These are phyloP conservation scores for Quercus tomentella DNA, from an alignment of 331 rosid species.

Conservation along the genomic window DNA sequence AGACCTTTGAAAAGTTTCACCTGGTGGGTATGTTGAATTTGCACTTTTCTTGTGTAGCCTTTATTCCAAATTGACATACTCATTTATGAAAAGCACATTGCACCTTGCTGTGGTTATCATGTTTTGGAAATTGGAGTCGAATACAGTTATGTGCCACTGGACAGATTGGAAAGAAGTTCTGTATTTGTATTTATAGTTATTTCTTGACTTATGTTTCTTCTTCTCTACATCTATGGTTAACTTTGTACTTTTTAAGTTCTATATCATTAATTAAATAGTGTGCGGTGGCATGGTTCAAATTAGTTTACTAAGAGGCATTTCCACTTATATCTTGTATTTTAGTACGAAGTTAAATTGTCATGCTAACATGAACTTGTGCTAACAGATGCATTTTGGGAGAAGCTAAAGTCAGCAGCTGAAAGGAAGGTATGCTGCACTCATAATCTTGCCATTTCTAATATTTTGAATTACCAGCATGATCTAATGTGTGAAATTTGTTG, in stretches of 20 bases:
- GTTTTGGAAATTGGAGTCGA: neutral
- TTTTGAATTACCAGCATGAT: neutral
- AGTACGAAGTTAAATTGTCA: neutral
- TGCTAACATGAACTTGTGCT: constrained; percentile 29
- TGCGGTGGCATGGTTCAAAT: neutral
- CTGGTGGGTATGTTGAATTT: neutral
- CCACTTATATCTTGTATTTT: neutral
- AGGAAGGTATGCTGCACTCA: constrained; percentile 51
- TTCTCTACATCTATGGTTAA: neutral
- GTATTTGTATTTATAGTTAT: too few species aligned
- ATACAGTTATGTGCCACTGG: neutral
- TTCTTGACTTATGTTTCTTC: neutral
- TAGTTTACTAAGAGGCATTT: constrained; percentile 1
- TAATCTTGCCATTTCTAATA: neutral
- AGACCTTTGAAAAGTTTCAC: neutral
- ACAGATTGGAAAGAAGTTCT: too few species aligned
- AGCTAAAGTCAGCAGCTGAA: constrained; percentile 66
- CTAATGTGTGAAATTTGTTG: neutral
- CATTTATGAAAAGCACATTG: neutral
- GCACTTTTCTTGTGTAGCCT: neutral
- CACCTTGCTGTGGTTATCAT: neutral
- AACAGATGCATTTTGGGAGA: constrained; percentile 82
- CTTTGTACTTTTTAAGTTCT: neutral
- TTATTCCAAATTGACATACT: neutral
- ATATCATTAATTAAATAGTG: neutral